Evolutionary conservation across 225 moss, liverwort and hornwort genomes (phyloP), one percentile per base, ranked within the genome.

Genomic region (Ulota crispa): DNA sequence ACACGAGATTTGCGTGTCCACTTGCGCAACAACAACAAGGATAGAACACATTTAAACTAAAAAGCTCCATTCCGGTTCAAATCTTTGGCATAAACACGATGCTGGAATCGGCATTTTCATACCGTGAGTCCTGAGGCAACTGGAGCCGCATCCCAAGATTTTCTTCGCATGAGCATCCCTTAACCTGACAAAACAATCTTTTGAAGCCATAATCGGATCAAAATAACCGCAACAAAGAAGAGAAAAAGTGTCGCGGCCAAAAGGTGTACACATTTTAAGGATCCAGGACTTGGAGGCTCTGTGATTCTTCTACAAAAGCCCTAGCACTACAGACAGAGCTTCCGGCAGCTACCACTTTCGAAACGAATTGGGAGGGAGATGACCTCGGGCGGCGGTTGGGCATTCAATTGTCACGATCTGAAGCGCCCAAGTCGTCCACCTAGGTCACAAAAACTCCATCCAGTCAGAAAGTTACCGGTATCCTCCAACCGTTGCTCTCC

Each of bases 391-490:
- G 64, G 80, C 82, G 3, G 66, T 87, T 89, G 84, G 76, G 42
- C 79, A 52, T 79, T 54, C 42, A 42, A n/a, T 52, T 77, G 81
- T 61, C 78, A 65, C 63, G 64, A 81, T 83, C 20, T 83, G 26
- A 57, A 11, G 31, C 68, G 16, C 6, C n/a, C 16, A 32, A 73
- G 50, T 26, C 64, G 54, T 76, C 77, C 56, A 85, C 9, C 9
- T 80, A 59, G 15, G 14, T 30, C 2, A 41, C 1, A 6, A 26
- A 64, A 9, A 4, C 3, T 9, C 21, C 14, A 13, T 4, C 10
- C 0, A 11, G 52, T 84, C 31, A 78, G 16, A 3, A 60, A 32
- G 9, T 0, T 1, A 16, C 0, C 19, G 8, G 11, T 59, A 11
- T 0, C 0, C 0, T 31, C 74, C 73, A 85, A 47, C 18, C 9